phyloP scores from a whole-genome alignment of 768 basidiomycete genomes.

The Mycena venus region DNA sequence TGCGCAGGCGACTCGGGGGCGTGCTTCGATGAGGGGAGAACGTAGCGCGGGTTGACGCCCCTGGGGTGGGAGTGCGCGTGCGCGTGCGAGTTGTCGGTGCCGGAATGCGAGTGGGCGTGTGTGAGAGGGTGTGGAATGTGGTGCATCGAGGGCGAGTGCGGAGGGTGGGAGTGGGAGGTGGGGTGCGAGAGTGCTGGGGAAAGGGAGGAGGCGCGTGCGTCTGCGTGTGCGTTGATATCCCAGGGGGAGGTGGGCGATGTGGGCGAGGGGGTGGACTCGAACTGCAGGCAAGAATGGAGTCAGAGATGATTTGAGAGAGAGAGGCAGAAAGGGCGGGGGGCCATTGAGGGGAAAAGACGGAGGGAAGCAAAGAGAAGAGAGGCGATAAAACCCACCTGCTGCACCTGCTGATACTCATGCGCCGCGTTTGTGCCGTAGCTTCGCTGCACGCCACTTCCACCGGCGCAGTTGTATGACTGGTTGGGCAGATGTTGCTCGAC shows the following conservation, averaged over 20 bases:
- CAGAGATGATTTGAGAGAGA: neutral
- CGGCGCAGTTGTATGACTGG: neutral
- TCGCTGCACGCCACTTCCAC: constrained; percentile 20
- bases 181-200: neutral
- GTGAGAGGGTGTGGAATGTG: neutral
- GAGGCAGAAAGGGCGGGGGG: neutral
- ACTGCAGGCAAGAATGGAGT: neutral
- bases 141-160: neutral
- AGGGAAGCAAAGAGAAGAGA: neutral
- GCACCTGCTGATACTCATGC: constrained; percentile 14
- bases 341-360: neutral
- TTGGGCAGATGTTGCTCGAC: neutral
- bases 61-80: neutral
- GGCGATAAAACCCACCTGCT: constrained; percentile 15
- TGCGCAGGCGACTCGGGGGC: neutral
- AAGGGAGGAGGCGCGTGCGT: too few species aligned
- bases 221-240: neutral
- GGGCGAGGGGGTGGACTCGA: constrained; percentile 21
- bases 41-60: constrained; percentile 23
- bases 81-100: neutral
- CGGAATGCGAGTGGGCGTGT: constrained; percentile 3
- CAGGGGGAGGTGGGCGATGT: constrained; percentile 24
- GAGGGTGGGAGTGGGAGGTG: neutral
- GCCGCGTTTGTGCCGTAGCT: constrained; percentile 20
- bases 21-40: constrained; percentile 2